These are phyloP conservation scores for Phylloporus scabripes DNA, from an alignment of 768 basidiomycete species.

Conservation along the genomic window DNA sequence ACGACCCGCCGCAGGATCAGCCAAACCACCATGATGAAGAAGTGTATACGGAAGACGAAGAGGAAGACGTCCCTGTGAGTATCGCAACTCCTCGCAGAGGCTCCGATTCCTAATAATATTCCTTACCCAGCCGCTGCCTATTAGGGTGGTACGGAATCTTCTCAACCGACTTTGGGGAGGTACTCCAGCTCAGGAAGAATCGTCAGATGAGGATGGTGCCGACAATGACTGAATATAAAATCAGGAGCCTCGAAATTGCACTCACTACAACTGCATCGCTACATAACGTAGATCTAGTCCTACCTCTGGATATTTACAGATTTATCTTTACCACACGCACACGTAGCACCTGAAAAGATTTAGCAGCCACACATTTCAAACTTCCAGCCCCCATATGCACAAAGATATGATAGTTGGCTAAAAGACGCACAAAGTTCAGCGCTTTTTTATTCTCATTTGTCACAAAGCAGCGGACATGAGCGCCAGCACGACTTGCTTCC, in stretches of 20 bases:
- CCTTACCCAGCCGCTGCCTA: slow-evolving; percentile 49
- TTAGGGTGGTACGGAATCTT: slow-evolving; percentile 53
- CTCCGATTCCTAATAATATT: not conserved
- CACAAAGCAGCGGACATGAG: not conserved
- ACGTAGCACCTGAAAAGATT: too few species aligned
- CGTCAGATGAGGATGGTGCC: slow-evolving; percentile 15
- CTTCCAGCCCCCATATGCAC: too few species aligned
- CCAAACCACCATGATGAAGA: slow-evolving; percentile 23
- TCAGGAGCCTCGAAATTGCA: not conserved
- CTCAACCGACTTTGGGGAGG: slow-evolving; percentile 56
- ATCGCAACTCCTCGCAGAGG: not conserved
- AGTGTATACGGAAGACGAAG: slow-evolving; percentile 34
- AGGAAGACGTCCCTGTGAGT: slow-evolving; percentile 47
- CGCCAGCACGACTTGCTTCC: slow-evolving; percentile 22
- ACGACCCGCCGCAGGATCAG: slow-evolving; percentile 13
- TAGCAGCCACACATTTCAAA: too few species aligned
- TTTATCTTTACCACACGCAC: not conserved
- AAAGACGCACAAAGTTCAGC: too few species aligned
- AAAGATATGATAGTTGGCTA: too few species aligned
- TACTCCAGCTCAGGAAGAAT: slow-evolving; percentile 17
- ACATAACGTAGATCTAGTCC: not conserved
- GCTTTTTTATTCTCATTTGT: too few species aligned
- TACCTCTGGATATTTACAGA: not conserved
- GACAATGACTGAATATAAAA: not conserved
- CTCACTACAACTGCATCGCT: not conserved